A percentile compares a stretch with the other conserved stretches of the same genome.
Conservation (phyloP, 2,329 filamentous ascomycete genomes). For the Aspergillus bombycis region DNA sequence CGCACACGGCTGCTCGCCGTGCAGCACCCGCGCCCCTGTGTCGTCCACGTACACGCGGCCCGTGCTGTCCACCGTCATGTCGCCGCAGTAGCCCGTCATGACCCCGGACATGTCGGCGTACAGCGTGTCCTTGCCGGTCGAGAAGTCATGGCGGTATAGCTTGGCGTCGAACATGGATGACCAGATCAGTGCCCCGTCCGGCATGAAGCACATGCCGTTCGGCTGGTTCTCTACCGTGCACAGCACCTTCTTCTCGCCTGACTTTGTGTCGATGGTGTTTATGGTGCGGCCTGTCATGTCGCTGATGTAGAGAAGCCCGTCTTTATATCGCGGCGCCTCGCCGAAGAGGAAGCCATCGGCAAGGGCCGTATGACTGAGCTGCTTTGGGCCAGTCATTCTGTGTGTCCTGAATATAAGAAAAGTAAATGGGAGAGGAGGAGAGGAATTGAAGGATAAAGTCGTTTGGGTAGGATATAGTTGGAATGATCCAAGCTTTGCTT, state of each 20-base stretch:
- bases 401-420: not conserved
- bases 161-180: conserved; percentile 10
- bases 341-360: not conserved
- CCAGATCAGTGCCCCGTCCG: conserved; percentile 7
- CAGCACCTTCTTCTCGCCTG: not conserved
- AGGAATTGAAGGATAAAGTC: too few relatives aligned
- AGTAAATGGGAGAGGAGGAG: too few relatives aligned
- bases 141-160: conserved; percentile 6
- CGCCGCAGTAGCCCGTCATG: not conserved
- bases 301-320: not conserved
- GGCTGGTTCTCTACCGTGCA: not conserved
- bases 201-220: not conserved
- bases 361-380: not conserved
- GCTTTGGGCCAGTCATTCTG: not conserved
- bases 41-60: not conserved
- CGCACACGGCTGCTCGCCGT: not conserved
- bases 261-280: not conserved
- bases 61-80: not conserved
- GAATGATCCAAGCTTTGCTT: too few relatives aligned
- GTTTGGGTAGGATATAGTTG: too few relatives aligned
- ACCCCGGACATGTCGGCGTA: not conserved
- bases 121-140: not conserved
- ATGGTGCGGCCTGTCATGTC: not conserved
- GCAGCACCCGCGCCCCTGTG: not conserved
- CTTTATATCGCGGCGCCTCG: not conserved